Base-by-base conservation (phyloP, 257 asterid genomes). In the Solanum sejunctum region DNA sequence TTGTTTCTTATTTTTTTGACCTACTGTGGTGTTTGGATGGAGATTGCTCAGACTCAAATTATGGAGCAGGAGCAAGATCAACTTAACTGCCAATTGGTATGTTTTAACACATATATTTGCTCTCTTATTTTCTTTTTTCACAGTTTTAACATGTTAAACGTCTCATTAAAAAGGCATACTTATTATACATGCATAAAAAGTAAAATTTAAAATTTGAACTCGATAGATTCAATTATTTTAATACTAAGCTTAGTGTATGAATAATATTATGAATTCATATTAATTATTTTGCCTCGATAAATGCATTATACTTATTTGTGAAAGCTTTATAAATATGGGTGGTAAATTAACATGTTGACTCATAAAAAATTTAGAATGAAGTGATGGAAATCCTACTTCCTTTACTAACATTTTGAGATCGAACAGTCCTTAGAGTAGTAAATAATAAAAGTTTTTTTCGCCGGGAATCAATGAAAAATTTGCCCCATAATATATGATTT, bases 61-160 rank as follows among this genome's bases (percentile, higher is more conserved):
- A 77, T 80, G 56, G 87, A 69, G 32, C 75, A 80, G 47, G 87
- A 85, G 82, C 83, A 85, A 79, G 84, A 67, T 3, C 85, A 67
- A 49, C 87, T 85, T 18, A 80, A 57, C 41, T 64, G 73, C 13
- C 83, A 75, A 18, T 28, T 83, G 85, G 85, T 83, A 83, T 55
- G 61, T n/a, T 58, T 11, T 3, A 7, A 26, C 41, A 58, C 9
- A 36, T 55, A 21, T 21, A 57, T 36, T 80, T 80, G 17, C 18
- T 32, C 16, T 78, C 8, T 17, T 13, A 3, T 28, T 80, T 52
- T 32, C 32, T 13, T 51, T 18, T 36, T 72, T 72, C 20, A 23
- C 32, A 43, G 9, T 41, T 45, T 43, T 75, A 20, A 16, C 36
- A 18, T 7, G 4, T 16, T 18, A 7, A 12, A 4, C 12, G 36